These are phyloP conservation scores for Baorangia bicolor DNA, from an alignment of 768 basidiomycete species.

Conservation along the genomic window DNA sequence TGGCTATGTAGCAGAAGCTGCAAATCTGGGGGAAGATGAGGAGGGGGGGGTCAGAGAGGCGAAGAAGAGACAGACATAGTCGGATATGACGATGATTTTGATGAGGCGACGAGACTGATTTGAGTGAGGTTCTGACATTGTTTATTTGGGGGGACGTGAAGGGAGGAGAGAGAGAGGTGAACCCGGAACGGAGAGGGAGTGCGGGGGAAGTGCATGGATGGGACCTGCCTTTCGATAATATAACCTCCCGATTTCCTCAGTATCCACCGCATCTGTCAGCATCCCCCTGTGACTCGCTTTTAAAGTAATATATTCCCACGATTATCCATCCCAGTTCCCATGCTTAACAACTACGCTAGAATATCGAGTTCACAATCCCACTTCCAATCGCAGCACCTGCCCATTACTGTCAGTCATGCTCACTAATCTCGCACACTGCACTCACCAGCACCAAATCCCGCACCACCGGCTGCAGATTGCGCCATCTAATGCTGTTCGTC, in stretches of 20 bases:
- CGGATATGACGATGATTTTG: conserved; percentile 36
- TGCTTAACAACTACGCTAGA: conserved; percentile 33
- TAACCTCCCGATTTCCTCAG: conserved; percentile 29
- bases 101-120: conserved; percentile 18
- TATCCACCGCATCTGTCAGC: conserved; percentile 33
- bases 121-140: conserved; percentile 21
- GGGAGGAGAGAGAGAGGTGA: not conserved
- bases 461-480: conserved; percentile 39
- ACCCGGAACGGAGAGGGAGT: not conserved
- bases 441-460: conserved; percentile 49
- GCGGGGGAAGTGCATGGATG: conserved; percentile 24
- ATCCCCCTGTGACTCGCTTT: conserved; percentile 16
- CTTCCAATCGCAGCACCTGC: conserved; percentile 46
- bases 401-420: not conserved
- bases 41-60: not conserved
- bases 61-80: conserved; percentile 27
- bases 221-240: conserved; percentile 27
- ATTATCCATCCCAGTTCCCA: conserved; percentile 16
- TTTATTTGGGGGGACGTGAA: not conserved
- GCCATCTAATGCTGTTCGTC: conserved; percentile 26
- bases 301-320: conserved; percentile 27
- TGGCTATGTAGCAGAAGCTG: conserved; percentile 39
- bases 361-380: conserved; percentile 47
- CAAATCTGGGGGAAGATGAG: conserved; percentile 30
- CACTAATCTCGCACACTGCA: not conserved